phyloP scores from a whole-genome alignment of 345 rosid genomes.

The Ailanthus altissimus region DNA sequence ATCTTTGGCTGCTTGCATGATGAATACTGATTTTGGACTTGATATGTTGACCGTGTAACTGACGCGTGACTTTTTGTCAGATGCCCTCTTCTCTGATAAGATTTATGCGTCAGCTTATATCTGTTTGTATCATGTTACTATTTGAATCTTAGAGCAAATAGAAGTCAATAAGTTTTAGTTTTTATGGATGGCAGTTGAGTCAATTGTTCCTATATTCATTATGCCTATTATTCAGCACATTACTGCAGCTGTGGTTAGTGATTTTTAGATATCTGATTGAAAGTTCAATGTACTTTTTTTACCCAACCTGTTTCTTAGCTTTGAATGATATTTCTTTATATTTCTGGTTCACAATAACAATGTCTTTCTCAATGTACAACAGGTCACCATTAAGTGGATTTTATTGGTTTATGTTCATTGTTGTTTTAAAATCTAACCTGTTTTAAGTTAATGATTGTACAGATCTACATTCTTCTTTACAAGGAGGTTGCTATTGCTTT shows the following conservation, averaged over 20 bases:
- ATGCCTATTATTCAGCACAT: no score
- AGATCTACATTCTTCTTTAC: conserved; percentile 89
- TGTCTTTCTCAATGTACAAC: background rate
- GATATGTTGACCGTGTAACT: no score
- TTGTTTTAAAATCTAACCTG: background rate
- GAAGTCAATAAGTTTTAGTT: no score
- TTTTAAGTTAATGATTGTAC: conserved; percentile 26
- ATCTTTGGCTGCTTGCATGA: no score
- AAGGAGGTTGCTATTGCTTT: conserved; percentile 90
- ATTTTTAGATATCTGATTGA: background rate
- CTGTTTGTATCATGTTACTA: no score
- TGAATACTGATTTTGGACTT: no score
- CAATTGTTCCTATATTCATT: no score
- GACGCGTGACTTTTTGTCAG: no score
- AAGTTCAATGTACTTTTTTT: background rate
- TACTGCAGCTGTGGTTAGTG: background rate
- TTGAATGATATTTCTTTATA: background rate
- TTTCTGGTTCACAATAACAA: background rate
- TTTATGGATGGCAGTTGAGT: no score
- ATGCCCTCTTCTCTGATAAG: no score
- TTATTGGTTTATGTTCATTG: background rate
- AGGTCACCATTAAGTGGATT: background rate
- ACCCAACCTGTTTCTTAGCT: background rate
- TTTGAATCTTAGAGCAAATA: no score
- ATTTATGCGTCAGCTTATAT: no score